phyloP scores from a whole-genome alignment of 441 rosid species.

The Hura crepitans region DNA sequence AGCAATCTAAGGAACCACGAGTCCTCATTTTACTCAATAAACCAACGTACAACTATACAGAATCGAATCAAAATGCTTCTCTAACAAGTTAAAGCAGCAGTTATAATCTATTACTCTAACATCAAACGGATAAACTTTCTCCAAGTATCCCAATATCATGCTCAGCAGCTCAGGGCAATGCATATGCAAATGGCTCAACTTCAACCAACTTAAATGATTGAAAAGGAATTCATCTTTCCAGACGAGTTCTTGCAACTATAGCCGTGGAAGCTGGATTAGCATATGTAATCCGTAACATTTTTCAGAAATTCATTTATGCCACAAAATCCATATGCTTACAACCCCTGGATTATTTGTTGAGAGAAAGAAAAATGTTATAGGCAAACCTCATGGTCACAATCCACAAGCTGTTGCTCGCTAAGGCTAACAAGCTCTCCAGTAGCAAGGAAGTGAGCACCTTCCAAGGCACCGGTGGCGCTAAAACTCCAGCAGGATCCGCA shows the following conservation, averaged over 20 bases:
- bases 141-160: neutral
- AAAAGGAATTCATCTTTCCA: no score
- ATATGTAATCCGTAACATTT: no score
- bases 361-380: neutral
- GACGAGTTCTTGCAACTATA: no score
- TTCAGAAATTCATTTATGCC: neutral
- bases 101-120: neutral
- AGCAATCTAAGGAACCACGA: neutral
- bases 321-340: no score
- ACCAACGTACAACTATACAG: neutral
- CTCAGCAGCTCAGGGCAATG: neutral
- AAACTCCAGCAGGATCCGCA: slow-evolving; percentile 99
- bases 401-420: slow-evolving; percentile 98
- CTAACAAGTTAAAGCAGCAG: neutral
- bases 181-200: neutral
- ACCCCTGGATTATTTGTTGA: neutral
- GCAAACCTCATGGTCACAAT: slow-evolving; percentile 95
- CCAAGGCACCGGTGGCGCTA: slow-evolving; percentile 87
- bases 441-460: slow-evolving; percentile 80
- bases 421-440: slow-evolving; percentile 87
- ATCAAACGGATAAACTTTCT: neutral
- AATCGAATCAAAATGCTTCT: neutral
- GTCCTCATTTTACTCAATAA: neutral
- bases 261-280: no score
- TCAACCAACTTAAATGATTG: neutral